A percentile compares a stretch with the other conserved stretches of the same genome.
phyloP scores from a whole-genome alignment of 73 alveolate genomes.

The Paramecium sexaurelia region DNA sequence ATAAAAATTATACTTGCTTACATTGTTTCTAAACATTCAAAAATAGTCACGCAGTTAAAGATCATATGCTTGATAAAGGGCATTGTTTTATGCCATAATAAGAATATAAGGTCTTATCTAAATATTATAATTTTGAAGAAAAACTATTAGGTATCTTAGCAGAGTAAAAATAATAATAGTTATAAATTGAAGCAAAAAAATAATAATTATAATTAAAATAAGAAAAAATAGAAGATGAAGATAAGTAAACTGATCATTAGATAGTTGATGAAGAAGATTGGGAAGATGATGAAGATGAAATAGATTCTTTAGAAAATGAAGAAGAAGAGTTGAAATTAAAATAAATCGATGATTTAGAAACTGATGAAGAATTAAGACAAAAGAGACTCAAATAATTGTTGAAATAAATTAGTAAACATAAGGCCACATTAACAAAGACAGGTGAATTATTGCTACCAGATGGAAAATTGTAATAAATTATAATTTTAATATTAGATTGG shows the following conservation, averaged over 20 bases:
- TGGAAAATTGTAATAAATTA: conserved; percentile 35
- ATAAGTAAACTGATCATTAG: background rate
- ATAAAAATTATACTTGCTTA: conserved; percentile 33
- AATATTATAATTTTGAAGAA: conserved; percentile 51
- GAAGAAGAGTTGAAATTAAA: background rate
- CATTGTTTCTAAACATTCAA: conserved; percentile 50
- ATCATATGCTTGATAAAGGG: conserved; percentile 32
- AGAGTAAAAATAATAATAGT: background rate
- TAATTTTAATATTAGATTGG: background rate
- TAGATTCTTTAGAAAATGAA: background rate
- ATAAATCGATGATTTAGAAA: background rate
- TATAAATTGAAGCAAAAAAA: background rate
- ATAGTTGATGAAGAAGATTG: background rate
- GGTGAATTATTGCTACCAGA: conserved; percentile 42
- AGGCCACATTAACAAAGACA: background rate
- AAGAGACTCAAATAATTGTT: conserved; percentile 25
- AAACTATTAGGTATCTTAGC: background rate
- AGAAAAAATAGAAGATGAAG: background rate
- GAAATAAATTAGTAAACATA: background rate
- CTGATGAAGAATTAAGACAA: background rate
- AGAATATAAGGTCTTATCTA: conserved; percentile 43
- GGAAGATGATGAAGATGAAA: conserved; percentile 37
- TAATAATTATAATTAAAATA: background rate
- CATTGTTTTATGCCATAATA: conserved; percentile 57
- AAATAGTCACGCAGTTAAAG: background rate